Base-by-base conservation (phyloP, 2,329 filamentous ascomycete genomes). In the Fusarium virguliforme region DNA sequence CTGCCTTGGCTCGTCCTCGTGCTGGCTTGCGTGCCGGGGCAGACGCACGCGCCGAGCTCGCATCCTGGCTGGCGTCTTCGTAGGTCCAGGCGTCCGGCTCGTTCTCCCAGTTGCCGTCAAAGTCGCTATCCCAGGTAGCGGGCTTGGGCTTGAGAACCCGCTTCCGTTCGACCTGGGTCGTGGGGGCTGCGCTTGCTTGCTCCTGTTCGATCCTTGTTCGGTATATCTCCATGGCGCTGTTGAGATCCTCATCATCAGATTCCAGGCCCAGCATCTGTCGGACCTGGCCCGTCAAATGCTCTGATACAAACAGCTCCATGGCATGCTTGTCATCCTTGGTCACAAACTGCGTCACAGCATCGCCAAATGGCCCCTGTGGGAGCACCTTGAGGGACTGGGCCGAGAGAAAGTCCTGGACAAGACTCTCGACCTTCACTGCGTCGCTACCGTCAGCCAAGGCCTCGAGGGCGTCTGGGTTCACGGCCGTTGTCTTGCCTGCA, bases 241-340 rank as follows among this genome's bases (percentile, higher is more conserved):
- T 88, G 8, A 97, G 85, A 34, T 93, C 91, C 59, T 84, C 82
- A 34, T 91, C 89, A 22, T 92, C 89, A 0, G 87, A 85, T 50
- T 92, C 89, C 6, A 94, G 82, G 1, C 86, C 84, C 35, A 95
- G 84, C 75, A 95, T 85, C 68, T 92, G 88, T 72, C 90, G 90
- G 18, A 95, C 87, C 76, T 94, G 92, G 24, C 87, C 89, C 3
- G 88, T 86, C 3, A 95, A 83, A 13, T 91, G 92, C 34, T 94
- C 91, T 24, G 87, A 88, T 9, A 95, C 91, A 74, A 95, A 95
- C 46, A 90, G 84, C 76, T 95, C 90, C 90, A 98, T 94, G 3
- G 94, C 94, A 75, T 96, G 91, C 78, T 95, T 97, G 83, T 99
- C 96, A 72, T 97, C 94, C 74, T 98, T 98, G 79, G 95, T 91